Evolutionary conservation across 2,329 filamentous ascomycete species (phyloP).

Genomic region (Claviceps sp.): DNA sequence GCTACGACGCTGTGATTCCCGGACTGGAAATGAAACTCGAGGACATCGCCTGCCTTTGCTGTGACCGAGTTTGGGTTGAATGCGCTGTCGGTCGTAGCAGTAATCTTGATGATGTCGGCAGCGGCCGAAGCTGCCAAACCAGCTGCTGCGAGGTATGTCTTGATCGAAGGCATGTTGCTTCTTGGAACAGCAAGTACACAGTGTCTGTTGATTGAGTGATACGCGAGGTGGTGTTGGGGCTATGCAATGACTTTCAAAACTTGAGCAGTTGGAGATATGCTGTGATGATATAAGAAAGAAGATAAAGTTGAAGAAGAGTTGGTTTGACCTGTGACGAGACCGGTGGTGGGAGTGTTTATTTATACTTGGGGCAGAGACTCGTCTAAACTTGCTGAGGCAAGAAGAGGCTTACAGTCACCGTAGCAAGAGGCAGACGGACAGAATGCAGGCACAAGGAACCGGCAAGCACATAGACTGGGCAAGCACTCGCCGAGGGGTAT

Average conservation of each 20-base stretch:
- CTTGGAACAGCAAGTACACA: background rate
- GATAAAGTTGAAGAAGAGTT: background rate
- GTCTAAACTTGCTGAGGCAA: background rate
- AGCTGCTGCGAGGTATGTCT: constrained; percentile 12
- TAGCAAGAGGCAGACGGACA: background rate
- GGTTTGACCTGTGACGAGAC: background rate
- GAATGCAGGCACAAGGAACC: background rate
- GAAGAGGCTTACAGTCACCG: background rate
- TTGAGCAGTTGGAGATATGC: background rate
- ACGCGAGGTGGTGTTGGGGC: background rate
- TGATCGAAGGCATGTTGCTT: constrained; percentile 17
- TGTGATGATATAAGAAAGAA: background rate
- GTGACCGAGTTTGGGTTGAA: constrained; percentile 21
- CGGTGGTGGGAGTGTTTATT: background rate
- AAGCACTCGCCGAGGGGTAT: background rate
- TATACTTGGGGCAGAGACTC: background rate
- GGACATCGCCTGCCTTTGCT: constrained; percentile 20
- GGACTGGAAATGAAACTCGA: constrained; percentile 24
- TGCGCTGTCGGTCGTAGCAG: constrained; percentile 17
- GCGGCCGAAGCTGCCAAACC: constrained; percentile 13
- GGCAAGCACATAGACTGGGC: background rate
- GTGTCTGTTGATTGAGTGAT: background rate
- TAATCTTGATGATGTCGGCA: constrained; percentile 22
- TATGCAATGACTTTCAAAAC: background rate
- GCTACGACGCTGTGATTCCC: constrained; percentile 25